Evolutionary conservation across 2,329 filamentous ascomycete species (phyloP), one percentile per base, ranked within the genome.

Genomic region (Passalora sequoiae): DNA sequence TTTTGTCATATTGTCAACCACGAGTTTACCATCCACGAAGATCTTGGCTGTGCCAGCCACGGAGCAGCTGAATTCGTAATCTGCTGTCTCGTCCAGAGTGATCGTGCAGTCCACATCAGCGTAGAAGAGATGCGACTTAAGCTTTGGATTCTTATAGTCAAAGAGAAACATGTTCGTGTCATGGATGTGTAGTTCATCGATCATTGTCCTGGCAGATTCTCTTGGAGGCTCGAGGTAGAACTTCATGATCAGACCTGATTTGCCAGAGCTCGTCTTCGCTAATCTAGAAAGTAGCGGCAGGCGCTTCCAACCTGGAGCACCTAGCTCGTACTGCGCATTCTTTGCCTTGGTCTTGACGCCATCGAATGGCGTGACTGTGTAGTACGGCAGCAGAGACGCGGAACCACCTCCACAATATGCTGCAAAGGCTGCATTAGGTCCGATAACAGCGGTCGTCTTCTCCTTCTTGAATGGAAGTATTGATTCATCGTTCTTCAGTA

Each of bases 381-480:
- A 61, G 54, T 64, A 64, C 4, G 62, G 60, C 9, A 53, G 48
- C 8, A 64, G 54, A 15, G 60, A 58, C 7, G 60, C 60, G 20
- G 58, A 61, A 2, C 62, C 62, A 17, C 62, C 62, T 21, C 62
- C 62, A 38, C 59, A 62, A 44, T 57, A 62, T 4, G 85, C 78
- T 45, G 74, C 83, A 1, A 78, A 80, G 53, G 83, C 76, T 1
- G 80, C 83, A 78, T 88, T 87, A 2, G 83, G 83, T 0, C 84
- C 84, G 55, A 88, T 84, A 12, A 88, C 80, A 4, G 83, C 83
- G 45, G 87, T 72, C 12, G 77, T 80, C n/a, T 80, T 81, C 6
- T 76, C 71, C 59, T 83, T 85, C 24, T 74, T 74, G 3, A 84
- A 62, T 1, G 85, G 85, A 1, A 89, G 69, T 0, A 82, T 61